Base-by-base conservation (phyloP, 2,329 filamentous ascomycete species). In the Phyllosticta citribraziliensis region DNA sequence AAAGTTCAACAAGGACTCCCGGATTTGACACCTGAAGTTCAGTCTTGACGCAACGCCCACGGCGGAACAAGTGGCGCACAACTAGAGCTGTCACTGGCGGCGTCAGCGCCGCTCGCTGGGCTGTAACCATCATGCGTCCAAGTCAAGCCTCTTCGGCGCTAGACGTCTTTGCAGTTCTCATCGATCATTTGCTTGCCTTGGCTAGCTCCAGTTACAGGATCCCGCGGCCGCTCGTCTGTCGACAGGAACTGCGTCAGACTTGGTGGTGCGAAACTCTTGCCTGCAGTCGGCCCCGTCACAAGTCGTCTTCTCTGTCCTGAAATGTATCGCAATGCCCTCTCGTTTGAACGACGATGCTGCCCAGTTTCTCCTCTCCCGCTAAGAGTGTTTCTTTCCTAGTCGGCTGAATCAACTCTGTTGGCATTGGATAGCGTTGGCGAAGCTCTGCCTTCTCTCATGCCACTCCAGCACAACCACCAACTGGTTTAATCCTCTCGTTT, bases 401-500 rank as follows among this genome's bases (percentile, higher is more conserved):
- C n/a, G 40, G 40, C 40, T n/a, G 40, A 47, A 47, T 47, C 40
- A 47, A 8, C 17, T 47, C 40, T n/a, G 40, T 47, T 47, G 40
- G 40, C 40, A n/a, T n/a, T 47, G 40, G 40, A 47, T 47, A 47
- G 40, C 8, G 40, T 47, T 47, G 40, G 40, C 40, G 40, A 47
- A 47, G 40, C 14, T n/a, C n/a, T 47, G 40, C 40, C 40, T 47
- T 47, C 40, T 47, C 40, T 47, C 40, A 47, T 47, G 40, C 40
- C 40, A 47, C 40, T 47, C 40, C 40, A 47, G 40, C 14, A 47
- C 40, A 47, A 17, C 17, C n/a, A 6, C 40, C 40, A 47, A 47
- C 40, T 51, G 54, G 58, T 60, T 55, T 60, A 60, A 60, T 60
- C 35, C 58, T 52, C 55, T 60, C 52, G 54, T 61, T 61, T 56